A percentile compares a stretch with the other conserved stretches of the same genome.
These are phyloP conservation scores for Periconia digitata DNA, from an alignment of 2,329 filamentous ascomycete genomes.

Conservation along the genomic window DNA sequence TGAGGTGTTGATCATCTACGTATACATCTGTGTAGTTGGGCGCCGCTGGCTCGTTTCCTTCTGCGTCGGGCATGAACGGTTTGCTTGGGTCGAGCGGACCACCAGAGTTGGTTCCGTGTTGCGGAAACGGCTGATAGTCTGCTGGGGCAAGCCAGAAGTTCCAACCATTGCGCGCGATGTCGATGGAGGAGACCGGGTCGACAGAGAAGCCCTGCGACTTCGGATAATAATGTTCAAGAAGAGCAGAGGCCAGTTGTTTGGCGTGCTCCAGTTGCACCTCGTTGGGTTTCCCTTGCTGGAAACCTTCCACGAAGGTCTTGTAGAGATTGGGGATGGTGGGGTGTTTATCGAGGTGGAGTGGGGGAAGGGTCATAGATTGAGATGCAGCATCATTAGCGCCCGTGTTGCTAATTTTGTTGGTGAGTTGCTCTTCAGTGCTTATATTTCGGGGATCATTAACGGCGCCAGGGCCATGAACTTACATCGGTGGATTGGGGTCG, in stretches of 20 bases:
- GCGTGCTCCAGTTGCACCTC: slow-evolving; percentile 18
- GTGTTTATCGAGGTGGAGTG: background rate
- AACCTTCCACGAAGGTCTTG: slow-evolving; percentile 12
- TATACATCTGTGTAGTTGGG: background rate
- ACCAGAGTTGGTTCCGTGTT: background rate
- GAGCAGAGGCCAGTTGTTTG: slow-evolving; percentile 15
- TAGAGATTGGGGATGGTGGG: background rate
- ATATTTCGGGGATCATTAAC: no score
- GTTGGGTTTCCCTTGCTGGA: slow-evolving; percentile 3
- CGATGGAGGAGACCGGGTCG: slow-evolving; percentile 8
- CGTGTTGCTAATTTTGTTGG: background rate
- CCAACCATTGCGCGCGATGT: slow-evolving; percentile 14
- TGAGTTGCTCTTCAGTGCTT: no score
- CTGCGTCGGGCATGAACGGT: background rate
- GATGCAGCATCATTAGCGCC: background rate
- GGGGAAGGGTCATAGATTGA: background rate
- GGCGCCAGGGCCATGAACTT: no score
- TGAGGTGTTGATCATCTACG: background rate
- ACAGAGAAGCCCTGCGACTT: slow-evolving; percentile 19
- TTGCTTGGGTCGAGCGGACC: background rate
- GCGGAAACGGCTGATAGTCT: slow-evolving; percentile 3
- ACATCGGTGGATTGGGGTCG: no score
- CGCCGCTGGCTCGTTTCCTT: background rate
- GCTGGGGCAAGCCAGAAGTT: slow-evolving; percentile 14
- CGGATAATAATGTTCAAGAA: slow-evolving; percentile 29